These are phyloP conservation scores for Pleurotus citrinopileatus DNA, from an alignment of 768 basidiomycete species.

Conservation along the genomic window DNA sequence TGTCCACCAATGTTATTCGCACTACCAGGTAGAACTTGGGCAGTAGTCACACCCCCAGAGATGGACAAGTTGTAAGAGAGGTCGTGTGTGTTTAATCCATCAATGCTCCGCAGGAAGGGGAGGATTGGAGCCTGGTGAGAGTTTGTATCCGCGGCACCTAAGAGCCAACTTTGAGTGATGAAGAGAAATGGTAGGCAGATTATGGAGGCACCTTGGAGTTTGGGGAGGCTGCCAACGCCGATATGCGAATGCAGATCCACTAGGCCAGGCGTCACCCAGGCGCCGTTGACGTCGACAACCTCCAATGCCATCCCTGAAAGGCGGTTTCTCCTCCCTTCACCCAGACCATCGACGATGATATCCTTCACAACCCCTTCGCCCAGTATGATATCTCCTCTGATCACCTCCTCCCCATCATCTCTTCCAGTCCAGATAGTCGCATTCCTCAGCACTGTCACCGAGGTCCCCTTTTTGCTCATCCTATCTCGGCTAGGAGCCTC, in stretches of 20 bases:
- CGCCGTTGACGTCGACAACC: constrained; percentile 54
- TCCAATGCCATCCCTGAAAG: too few species aligned
- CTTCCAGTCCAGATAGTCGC: constrained; percentile 79
- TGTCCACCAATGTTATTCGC: constrained; percentile 67
- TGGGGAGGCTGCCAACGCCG: constrained; percentile 30
- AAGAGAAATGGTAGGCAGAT: background rate
- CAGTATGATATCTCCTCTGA: constrained; percentile 60
- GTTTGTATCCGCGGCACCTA: constrained; percentile 48
- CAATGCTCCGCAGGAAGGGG: constrained; percentile 68
- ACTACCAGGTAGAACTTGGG: constrained; percentile 72
- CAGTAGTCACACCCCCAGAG: constrained; percentile 72
- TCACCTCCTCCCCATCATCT: constrained; percentile 49
- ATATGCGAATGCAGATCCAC: constrained; percentile 46
- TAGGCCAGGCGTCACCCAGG: constrained; percentile 60
- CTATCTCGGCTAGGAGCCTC: background rate
- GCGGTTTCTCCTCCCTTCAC: too few species aligned
- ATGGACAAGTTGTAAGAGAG: constrained; percentile 52
- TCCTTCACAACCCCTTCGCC: constrained; percentile 61
- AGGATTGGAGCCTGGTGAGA: constrained; percentile 48
- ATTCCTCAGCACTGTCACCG: constrained; percentile 41
- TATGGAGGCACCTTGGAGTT: constrained; percentile 22
- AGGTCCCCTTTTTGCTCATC: background rate
- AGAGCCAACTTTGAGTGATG: background rate
- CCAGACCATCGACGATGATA: constrained; percentile 36
- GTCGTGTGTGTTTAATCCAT: constrained; percentile 77